Base-by-base conservation (phyloP, 2,329 filamentous ascomycete species). In the Alternaria sp. region DNA sequence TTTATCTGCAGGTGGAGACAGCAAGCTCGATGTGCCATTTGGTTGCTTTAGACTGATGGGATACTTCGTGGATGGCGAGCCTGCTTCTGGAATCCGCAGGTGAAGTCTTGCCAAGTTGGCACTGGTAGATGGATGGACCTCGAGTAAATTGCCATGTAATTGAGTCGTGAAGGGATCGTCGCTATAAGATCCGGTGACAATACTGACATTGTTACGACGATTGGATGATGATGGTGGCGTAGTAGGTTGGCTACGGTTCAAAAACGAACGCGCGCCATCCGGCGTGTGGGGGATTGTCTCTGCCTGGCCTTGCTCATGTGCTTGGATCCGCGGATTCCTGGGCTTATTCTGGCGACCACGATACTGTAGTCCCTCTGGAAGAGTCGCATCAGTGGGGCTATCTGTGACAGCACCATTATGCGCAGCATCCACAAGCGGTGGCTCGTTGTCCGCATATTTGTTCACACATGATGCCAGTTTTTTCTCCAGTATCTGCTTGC, bases 181-280 rank as follows among this genome's bases (percentile, higher is more conserved):
- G 23, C 23, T 25, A 8, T 8, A 7, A 25, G 25, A 4, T 4
- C 8, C 13, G 10, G 13, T 10, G 15, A 1, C 11, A 26, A 5
- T 1, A 10, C 7, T 15, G 13, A 5, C 10, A 11, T 17, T 47
- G 13, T 15, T n/a, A 1, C 26, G 23, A 3, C 15, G 23, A 28
- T 12, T 3, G 1, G 45, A 47, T 6, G 23, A 25, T 25, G 45
- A 2, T 26, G 45, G 45, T 12, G 45, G 45, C 1, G 45, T 47
- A 1, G 45, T 9, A 6, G 23, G 45, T 4, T 6, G 15, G 2
- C 3, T 3, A 6, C 0, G 3, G 0, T 10, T 17, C 13, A 6
- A 2, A 26, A 11, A n/a, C 1, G 21, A 7, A 28, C 4, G 4
- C 6, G 4, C 3, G 45, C 15, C 23, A 15, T 28, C 6, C 11